Evolutionary conservation across 768 basidiomycete species (phyloP).

Genomic region (Leucosporidium scottii): DNA sequence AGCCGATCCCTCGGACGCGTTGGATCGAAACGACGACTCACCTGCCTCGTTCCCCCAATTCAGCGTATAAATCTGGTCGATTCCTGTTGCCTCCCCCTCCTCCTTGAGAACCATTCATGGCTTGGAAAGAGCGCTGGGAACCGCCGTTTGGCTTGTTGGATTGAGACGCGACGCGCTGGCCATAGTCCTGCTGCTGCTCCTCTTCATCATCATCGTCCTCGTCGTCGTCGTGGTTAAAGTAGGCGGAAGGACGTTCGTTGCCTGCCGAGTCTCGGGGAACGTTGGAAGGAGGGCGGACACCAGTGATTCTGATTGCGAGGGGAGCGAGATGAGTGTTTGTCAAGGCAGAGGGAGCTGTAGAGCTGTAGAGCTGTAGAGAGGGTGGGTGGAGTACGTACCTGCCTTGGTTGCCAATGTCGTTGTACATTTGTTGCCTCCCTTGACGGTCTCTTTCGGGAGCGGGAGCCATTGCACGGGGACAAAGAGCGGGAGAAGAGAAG

Average conservation of each 20-base stretch:
- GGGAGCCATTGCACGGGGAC: conserved; percentile 2
- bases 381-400: no score
- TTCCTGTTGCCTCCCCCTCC: not conserved
- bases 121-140: no score
- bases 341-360: no score
- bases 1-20: no score
- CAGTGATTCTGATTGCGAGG: conserved; percentile 36
- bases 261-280: conserved; percentile 35
- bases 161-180: no score
- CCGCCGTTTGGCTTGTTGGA: no score
- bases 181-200: no score
- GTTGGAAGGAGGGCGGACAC: conserved; percentile 39
- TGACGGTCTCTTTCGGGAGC: conserved; percentile 17
- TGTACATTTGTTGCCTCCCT: conserved; percentile 23
- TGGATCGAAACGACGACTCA: not conserved
- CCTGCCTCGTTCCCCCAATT: conserved; percentile 5
- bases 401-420: conserved; percentile 28
- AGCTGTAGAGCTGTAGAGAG: no score
- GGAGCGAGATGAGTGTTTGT: not conserved
- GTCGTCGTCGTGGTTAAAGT: conserved; percentile 14
- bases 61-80: not conserved
- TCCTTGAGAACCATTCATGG: no score
- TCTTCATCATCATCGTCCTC: no score
- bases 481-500: not conserved
- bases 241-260: conserved; percentile 19